A percentile compares a stretch with the other conserved stretches of the same genome.
Conservation (phyloP, 768 basidiomycete genomes). For the Suillus clintonianus region DNA sequence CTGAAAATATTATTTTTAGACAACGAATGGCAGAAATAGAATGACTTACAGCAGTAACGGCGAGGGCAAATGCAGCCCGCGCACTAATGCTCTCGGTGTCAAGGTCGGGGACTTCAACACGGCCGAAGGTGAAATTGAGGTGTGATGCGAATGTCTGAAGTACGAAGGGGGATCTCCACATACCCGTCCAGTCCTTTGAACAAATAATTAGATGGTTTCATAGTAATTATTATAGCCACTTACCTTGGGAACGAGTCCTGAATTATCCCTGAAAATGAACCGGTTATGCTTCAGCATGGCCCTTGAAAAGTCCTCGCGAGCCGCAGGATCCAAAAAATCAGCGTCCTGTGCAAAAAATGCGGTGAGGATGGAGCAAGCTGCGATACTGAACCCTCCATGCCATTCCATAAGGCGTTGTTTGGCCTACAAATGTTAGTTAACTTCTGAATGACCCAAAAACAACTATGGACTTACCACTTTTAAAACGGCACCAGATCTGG, state of each 20-base stretch:
- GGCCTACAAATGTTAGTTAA: neutral
- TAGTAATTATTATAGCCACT: neutral
- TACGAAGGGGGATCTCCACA: constrained; percentile 12
- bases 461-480: neutral
- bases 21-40: neutral
- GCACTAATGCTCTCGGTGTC: neutral
- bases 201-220: too few species aligned
- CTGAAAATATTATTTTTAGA: constrained; percentile 1
- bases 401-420: constrained; percentile 1
- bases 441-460: too few species aligned
- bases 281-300: neutral
- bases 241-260: neutral
- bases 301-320: neutral
- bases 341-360: neutral
- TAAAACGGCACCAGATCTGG: neutral
- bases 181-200: neutral
- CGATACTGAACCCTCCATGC: neutral
- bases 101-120: constrained; percentile 5
- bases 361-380: neutral
- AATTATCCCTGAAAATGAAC: neutral
- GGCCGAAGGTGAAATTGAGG: constrained; percentile 11
- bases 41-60: constrained; percentile 6
- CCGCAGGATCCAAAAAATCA: neutral
- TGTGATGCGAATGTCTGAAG: constrained; percentile 14
- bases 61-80: constrained; percentile 10